Percentiles rank a stretch among this genome's conserved stretches.
These are phyloP conservation scores for Lichtheimia hyalospora DNA, from an alignment of 371 early-diverging fungal species.

Conservation along the genomic window DNA sequence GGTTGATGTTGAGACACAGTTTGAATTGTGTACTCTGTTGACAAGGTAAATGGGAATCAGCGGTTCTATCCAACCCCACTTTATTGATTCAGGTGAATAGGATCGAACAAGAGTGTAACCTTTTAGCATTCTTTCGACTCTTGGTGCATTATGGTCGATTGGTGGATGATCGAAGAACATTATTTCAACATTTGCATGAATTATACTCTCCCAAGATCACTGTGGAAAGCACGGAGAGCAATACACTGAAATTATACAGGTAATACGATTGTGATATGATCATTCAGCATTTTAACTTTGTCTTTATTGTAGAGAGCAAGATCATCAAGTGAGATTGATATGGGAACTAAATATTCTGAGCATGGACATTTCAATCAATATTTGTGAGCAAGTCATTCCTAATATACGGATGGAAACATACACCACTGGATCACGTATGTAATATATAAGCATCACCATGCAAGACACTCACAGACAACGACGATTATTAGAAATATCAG, in stretches of 20 bases:
- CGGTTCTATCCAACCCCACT: not conserved
- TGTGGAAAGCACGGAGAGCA: slow-evolving; percentile 13
- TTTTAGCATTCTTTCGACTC: slow-evolving; percentile 33
- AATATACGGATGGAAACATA: slow-evolving; percentile 14
- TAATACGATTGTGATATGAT: slow-evolving; percentile 9
- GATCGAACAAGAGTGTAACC: slow-evolving; percentile 25
- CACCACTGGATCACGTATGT: slow-evolving; percentile 8
- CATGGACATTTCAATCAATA: slow-evolving; percentile 2
- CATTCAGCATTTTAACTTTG: not conserved
- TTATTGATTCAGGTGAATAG: slow-evolving; percentile 9
- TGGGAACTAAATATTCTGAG: slow-evolving; percentile 18
- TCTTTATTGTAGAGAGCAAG: not conserved
- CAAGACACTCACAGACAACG: too few relatives aligned
- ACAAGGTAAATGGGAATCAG: slow-evolving; percentile 19
- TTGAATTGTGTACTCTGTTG: slow-evolving; percentile 25
- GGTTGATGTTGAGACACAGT: slow-evolving; percentile 27
- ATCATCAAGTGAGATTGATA: slow-evolving; percentile 13
- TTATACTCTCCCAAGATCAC: slow-evolving; percentile 8
- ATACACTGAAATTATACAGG: slow-evolving; percentile 24
- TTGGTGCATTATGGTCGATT: slow-evolving; percentile 28
- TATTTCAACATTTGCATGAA: slow-evolving; percentile 17
- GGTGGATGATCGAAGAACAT: slow-evolving; percentile 13
- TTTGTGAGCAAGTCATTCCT: slow-evolving; percentile 21
- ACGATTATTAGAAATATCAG: not conserved
- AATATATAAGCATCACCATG: not conserved